A percentile compares a stretch with the other conserved stretches of the same genome.
These are phyloP conservation scores for Stipa capillata DNA, from an alignment of 176 grass and related monocot genomes.

Conservation along the genomic window DNA sequence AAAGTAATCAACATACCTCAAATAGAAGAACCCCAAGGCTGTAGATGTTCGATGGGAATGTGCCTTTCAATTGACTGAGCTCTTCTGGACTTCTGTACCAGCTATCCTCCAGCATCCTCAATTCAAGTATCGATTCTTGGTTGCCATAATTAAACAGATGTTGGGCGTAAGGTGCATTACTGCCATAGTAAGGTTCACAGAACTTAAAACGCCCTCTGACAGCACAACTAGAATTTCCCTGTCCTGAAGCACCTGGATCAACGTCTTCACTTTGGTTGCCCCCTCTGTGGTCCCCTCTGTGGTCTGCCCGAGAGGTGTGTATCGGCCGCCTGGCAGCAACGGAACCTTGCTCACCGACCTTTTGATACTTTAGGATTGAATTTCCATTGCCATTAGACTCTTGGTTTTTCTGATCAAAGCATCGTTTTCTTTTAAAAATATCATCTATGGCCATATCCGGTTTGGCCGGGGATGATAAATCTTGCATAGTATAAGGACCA, in stretches of 20 bases:
- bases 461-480: conserved; percentile 28
- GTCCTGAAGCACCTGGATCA: conserved; percentile 17
- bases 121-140: conserved; percentile 35
- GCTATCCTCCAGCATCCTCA: conserved; percentile 66
- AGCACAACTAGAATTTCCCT: conserved; percentile 33
- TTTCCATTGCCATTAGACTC: conserved; percentile 15
- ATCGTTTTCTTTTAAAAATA: conserved; percentile 52
- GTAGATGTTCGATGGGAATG: conserved; percentile 72
- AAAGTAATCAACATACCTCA: conserved; percentile 57
- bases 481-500: conserved; percentile 56
- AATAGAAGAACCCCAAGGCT: conserved; percentile 95
- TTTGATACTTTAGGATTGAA: conserved; percentile 59
- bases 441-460: conserved; percentile 19
- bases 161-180: neutral
- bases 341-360: conserved; percentile 33
- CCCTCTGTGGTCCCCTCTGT: conserved; percentile 33
- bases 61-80: conserved; percentile 25
- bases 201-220: conserved; percentile 21
- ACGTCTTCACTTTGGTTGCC: conserved; percentile 28
- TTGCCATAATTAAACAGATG: conserved; percentile 18
- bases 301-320: conserved; percentile 15
- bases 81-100: conserved; percentile 92
- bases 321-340: conserved; percentile 20
- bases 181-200: conserved; percentile 1
- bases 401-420: conserved; percentile 40